These are phyloP conservation scores for Malassezia vespertilionis DNA, from an alignment of 1,284 basidiomycete genomes.

Conservation along the genomic window DNA sequence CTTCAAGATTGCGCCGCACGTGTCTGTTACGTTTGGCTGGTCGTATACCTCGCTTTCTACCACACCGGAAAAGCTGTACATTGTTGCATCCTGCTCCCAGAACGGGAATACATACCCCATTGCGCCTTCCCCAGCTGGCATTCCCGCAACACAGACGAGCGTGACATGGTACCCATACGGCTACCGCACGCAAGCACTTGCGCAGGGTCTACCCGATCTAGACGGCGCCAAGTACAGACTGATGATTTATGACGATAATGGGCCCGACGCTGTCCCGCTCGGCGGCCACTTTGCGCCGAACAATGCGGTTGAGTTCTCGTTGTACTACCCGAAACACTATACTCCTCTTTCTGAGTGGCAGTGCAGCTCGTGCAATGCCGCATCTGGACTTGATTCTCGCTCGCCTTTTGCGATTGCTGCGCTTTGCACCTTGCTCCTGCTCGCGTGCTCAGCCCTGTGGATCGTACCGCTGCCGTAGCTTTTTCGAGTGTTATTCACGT, in stretches of 20 bases:
- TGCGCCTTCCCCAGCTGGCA: constrained; percentile 22
- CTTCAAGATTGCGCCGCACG: constrained; percentile 44
- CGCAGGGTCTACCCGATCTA: constrained; percentile 29
- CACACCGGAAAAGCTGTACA: constrained; percentile 28
- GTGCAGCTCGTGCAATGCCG: constrained; percentile 12
- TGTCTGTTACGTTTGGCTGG: constrained; percentile 44
- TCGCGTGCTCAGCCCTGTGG: not conserved
- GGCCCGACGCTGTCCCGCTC: constrained; percentile 18
- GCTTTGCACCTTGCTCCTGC: not conserved
- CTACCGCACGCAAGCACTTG: constrained; percentile 27
- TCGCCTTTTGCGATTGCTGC: not conserved
- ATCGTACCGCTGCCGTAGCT: constrained; percentile 4
- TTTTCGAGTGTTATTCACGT: constrained; percentile 10
- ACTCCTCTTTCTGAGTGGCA: constrained; percentile 31
- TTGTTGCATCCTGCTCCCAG: constrained; percentile 39
- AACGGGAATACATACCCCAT: constrained; percentile 41
- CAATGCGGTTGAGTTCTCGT: constrained; percentile 37
- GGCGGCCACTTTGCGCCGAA: constrained; percentile 38
- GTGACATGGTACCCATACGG: constrained; percentile 42
- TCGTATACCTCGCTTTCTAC: constrained; percentile 40
- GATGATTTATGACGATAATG: constrained; percentile 40
- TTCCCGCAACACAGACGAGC: constrained; percentile 33
- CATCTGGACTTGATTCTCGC: not conserved
- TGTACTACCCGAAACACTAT: constrained; percentile 44
- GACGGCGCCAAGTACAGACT: constrained; percentile 40